Base-by-base conservation (phyloP, 75 land plant species). In the Cunninghamia lanceolata region DNA sequence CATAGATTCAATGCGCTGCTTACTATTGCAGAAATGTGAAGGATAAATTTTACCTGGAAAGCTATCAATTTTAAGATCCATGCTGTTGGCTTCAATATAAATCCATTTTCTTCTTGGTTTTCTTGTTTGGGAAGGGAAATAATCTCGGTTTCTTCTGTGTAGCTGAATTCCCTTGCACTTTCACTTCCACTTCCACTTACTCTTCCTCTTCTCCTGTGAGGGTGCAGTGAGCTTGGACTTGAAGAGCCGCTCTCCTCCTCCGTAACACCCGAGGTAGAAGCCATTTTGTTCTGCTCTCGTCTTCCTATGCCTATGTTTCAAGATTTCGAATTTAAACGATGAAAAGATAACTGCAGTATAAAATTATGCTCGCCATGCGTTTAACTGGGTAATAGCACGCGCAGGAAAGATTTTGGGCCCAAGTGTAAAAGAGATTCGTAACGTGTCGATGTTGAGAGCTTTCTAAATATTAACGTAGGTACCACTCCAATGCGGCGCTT, bases 51-150 rank as follows among this genome's bases (percentile, higher is more conserved):
- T 17, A 87, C 14, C 42, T 92, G 93, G 21, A 85, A 75, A 21
- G 73, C 82, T 14, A 91, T 59, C 6, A 85, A 14, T 32, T 85
- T 9, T 63, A 94, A 54, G 4, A 88, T 34, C 84, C 90, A 79
- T 40, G 82, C 90, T 36, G 88, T 87, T 1, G 94, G 93, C 84
- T 63, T 86, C 46, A 89, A 84, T n/a, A 89, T 82, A 14, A 90
- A 66, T 83, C 68, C 75, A 68, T 32, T 43, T 17, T 40, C 39
- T 5, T 78, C 45, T 70, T 56, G 25, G 19, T 70, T 30, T 70
- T 70, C 34, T 8, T 70, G 74, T 70, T 70, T 70, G 30, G 34
- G 74, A 70, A 70, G 19, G 63, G 25, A 17, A 21, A 17, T 5
- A 56, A 56, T 56, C 63, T 56, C 63, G 1, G 63, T 56, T 56